Conservation (phyloP, 2,329 filamentous ascomycete genomes). For the Hymenoscyphus salicellus region DNA sequence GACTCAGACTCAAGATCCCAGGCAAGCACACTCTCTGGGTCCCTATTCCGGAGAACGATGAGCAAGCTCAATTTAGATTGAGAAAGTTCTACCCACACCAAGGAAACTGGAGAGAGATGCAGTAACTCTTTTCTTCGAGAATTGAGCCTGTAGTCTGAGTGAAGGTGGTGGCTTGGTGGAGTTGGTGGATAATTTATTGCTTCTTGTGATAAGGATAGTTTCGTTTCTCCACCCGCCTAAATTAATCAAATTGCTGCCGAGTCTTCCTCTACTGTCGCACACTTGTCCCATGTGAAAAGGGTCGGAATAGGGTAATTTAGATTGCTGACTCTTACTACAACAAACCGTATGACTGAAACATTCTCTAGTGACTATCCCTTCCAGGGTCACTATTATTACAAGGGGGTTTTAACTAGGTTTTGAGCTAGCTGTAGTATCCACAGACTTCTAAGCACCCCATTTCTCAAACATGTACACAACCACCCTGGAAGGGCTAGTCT, state of each 20-base stretch:
- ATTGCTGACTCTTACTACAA: too few relatives aligned
- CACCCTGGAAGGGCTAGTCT: too few relatives aligned
- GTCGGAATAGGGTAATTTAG: too few relatives aligned
- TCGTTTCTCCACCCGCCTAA: not conserved
- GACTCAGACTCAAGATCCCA: not conserved
- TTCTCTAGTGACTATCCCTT: too few relatives aligned
- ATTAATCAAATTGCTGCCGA: not conserved
- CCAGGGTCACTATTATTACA: too few relatives aligned
- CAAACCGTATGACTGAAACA: too few relatives aligned
- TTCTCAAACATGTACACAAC: too few relatives aligned
- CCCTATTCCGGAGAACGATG: not conserved
- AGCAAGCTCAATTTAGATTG: not conserved
- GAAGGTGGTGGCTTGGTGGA: not conserved
- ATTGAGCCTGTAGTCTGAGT: not conserved
- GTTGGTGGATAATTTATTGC: not conserved
- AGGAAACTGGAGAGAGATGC: not conserved
- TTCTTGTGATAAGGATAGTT: not conserved
- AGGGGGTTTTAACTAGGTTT: too few relatives aligned
- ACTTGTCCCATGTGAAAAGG: not conserved
- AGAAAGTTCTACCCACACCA: not conserved
- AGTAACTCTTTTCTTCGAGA: not conserved
- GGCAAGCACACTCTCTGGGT: not conserved
- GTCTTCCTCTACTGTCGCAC: not conserved
- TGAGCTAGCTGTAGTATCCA: too few relatives aligned
- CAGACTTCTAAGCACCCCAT: too few relatives aligned